phyloP scores from a whole-genome alignment of 768 basidiomycete species.

The Inosperma sp. region DNA sequence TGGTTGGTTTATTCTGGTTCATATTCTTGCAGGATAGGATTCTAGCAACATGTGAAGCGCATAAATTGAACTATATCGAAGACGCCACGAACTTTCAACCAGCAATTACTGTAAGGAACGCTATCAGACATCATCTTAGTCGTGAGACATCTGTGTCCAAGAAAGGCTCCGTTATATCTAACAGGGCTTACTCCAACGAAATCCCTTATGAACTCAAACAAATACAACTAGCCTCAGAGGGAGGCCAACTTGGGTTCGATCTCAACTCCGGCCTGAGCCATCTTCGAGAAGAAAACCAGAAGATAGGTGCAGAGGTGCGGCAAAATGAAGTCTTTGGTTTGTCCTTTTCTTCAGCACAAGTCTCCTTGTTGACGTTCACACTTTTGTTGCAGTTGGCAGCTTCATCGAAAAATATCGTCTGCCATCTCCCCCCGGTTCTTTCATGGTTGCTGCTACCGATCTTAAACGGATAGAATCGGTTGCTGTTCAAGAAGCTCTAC shows the following conservation, averaged over 20 bases:
- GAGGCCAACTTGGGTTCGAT: too few relatives aligned
- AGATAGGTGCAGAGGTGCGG: too few relatives aligned
- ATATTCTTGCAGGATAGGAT: slow-evolving; percentile 58
- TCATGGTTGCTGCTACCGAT: slow-evolving; percentile 38
- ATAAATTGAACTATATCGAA: slow-evolving; percentile 54
- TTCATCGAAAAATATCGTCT: slow-evolving; percentile 32
- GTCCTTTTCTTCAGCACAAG: background rate
- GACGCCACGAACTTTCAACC: slow-evolving; percentile 78
- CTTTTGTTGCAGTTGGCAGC: slow-evolving; percentile 36
- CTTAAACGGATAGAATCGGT: slow-evolving; percentile 33
- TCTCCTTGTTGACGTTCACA: background rate
- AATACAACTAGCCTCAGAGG: too few relatives aligned
- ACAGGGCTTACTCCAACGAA: too few relatives aligned
- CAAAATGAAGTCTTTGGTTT: background rate
- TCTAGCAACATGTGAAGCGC: slow-evolving; percentile 68
- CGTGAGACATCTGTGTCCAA: slow-evolving; percentile 14
- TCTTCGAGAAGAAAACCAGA: too few relatives aligned
- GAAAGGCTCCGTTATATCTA: background rate
- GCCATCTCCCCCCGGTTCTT: slow-evolving; percentile 48
- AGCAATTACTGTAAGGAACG: slow-evolving; percentile 65
- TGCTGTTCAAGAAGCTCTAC: slow-evolving; percentile 36
- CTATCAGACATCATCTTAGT: slow-evolving; percentile 46
- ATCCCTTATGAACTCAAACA: too few relatives aligned
- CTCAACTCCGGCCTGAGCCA: too few relatives aligned
- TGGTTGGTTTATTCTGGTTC: slow-evolving; percentile 3